These are phyloP conservation scores for Pseudoturritis turrita DNA, from an alignment of 345 rosid genomes.

Conservation along the genomic window DNA sequence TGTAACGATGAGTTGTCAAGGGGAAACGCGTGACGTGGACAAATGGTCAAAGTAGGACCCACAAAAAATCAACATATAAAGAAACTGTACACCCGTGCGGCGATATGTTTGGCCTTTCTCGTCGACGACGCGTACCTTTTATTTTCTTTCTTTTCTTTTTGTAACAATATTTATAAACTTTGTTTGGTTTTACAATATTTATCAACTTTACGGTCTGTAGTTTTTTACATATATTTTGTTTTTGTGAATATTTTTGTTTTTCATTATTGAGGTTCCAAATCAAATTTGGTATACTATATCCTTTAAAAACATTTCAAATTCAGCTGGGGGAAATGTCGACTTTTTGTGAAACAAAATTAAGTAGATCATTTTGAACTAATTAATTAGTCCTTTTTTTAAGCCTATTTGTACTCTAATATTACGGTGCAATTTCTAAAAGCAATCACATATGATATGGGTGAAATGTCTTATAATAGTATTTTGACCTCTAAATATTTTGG, in stretches of 20 bases:
- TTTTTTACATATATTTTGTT: neutral
- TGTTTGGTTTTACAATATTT: neutral
- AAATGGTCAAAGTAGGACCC: conserved; percentile 23
- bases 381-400: neutral
- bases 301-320: neutral
- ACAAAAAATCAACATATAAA: neutral
- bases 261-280: neutral
- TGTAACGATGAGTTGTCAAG: neutral
- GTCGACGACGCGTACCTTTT: neutral
- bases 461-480: neutral
- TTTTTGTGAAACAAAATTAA: too few relatives aligned
- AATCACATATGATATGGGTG: neutral
- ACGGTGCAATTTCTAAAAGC: neutral
- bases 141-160: neutral
- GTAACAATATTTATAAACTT: neutral
- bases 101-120: conserved; percentile 21
- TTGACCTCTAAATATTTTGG: neutral
- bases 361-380: too few relatives aligned
- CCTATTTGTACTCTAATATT: neutral
- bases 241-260: neutral
- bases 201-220: neutral
- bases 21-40: conserved; percentile 28
- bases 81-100: conserved; percentile 25
- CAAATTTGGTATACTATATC: neutral
- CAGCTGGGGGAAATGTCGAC: neutral